Evolutionary conservation across 2,329 filamentous ascomycete species (phyloP).

Genomic region (Alternaria solani): DNA sequence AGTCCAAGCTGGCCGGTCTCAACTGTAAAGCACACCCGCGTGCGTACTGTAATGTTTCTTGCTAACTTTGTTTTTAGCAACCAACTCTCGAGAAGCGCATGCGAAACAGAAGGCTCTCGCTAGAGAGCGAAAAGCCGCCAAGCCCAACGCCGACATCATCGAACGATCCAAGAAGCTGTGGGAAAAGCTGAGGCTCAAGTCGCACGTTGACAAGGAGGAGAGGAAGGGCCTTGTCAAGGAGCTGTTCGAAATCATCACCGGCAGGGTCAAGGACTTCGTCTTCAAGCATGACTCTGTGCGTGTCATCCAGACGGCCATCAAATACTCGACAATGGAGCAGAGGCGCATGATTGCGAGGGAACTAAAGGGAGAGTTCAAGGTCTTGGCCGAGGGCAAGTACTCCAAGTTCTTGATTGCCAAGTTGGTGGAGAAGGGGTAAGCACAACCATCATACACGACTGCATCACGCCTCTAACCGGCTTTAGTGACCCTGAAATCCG

Average conservation of each 20-base stretch:
- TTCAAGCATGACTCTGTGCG: slow-evolving; percentile 99
- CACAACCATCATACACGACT: neutral
- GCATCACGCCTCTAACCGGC: slow-evolving; percentile 17
- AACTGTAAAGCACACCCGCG: slow-evolving; percentile 31
- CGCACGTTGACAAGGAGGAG: slow-evolving; percentile 89
- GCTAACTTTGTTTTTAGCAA: slow-evolving; percentile 59
- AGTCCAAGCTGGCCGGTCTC: slow-evolving; percentile 35
- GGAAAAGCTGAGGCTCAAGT: slow-evolving; percentile 92
- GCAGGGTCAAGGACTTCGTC: slow-evolving; percentile 91
- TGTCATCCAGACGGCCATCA: slow-evolving; percentile 94
- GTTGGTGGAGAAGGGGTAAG: slow-evolving; percentile 79
- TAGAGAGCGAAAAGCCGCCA: slow-evolving; percentile 88
- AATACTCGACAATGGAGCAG: slow-evolving; percentile 88
- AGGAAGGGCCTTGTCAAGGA: slow-evolving; percentile 85
- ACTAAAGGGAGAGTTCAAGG: slow-evolving; percentile 81
- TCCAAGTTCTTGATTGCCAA: slow-evolving; percentile 98
- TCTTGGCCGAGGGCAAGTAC: slow-evolving; percentile 92
- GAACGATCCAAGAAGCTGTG: slow-evolving; percentile 93
- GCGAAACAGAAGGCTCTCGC: slow-evolving; percentile 89
- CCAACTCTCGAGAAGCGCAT: slow-evolving; percentile 84
- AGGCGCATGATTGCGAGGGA: slow-evolving; percentile 86
- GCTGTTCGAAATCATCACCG: slow-evolving; percentile 89
- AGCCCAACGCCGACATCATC: slow-evolving; percentile 90
- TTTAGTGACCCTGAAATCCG: slow-evolving; percentile 80
- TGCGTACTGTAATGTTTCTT: neutral